Percentiles rank a stretch among this genome's conserved stretches.
phyloP scores from a whole-genome alignment of 345 rosid species.

The Alliaria petiolata region DNA sequence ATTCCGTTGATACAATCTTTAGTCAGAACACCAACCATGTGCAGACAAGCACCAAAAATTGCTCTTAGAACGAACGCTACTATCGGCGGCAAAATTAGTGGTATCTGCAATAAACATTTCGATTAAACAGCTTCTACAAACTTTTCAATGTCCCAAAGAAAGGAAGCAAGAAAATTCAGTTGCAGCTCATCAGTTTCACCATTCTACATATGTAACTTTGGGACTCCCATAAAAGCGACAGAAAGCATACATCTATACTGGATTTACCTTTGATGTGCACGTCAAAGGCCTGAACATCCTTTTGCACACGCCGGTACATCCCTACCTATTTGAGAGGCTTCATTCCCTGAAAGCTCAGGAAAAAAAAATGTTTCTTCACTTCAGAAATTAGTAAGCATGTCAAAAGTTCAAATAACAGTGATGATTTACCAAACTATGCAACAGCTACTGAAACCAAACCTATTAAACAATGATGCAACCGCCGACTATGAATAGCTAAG shows the following conservation, averaged over 20 bases:
- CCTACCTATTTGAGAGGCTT: conserved; percentile 72
- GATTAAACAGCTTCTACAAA: conserved; percentile 13
- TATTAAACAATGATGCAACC: background rate
- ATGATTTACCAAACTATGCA: background rate
- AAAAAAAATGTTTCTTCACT: background rate
- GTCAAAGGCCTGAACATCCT: background rate
- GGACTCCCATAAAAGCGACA: too few species aligned
- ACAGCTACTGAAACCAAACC: background rate
- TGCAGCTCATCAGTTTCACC: background rate
- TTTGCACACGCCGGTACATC: background rate
- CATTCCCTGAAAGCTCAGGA: conserved; percentile 51
- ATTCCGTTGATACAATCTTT: too few species aligned
- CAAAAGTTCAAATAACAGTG: background rate
- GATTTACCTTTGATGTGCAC: background rate
- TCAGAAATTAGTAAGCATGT: background rate
- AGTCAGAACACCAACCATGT: too few species aligned
- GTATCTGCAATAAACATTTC: conserved; percentile 50
- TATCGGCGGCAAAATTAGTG: conserved; percentile 36
- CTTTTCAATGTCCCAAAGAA: background rate
- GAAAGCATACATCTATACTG: background rate
- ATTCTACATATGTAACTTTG: background rate
- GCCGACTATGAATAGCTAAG: background rate
- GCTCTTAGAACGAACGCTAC: conserved; percentile 39
- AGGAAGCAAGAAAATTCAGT: background rate
- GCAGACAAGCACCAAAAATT: conserved; percentile 52